Conservation (phyloP, 768 basidiomycete genomes). For the Pholiota molesta region DNA sequence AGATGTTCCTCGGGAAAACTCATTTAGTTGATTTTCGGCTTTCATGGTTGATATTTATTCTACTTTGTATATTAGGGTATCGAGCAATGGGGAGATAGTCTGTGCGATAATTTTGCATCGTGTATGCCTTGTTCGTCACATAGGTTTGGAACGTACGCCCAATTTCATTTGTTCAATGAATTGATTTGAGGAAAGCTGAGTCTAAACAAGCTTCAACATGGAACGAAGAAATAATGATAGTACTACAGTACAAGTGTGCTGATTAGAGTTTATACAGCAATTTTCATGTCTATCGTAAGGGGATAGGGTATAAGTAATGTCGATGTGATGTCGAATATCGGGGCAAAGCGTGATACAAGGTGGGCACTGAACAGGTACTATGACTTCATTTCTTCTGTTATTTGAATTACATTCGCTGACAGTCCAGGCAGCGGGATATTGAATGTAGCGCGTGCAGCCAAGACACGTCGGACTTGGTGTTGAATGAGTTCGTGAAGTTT, state of each 20-base stretch:
- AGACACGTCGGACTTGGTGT: conserved; percentile 72
- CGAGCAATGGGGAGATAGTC: neutral
- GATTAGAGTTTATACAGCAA: conserved; percentile 10
- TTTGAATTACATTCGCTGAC: conserved; percentile 33
- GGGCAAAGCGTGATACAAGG: conserved; percentile 7
- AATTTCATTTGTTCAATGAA: no score
- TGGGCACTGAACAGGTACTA: conserved; percentile 9
- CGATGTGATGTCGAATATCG: neutral
- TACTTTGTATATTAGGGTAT: neutral
- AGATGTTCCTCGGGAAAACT: neutral
- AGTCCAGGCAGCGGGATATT: conserved; percentile 71
- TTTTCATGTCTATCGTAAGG: conserved; percentile 9
- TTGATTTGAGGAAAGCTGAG: neutral
- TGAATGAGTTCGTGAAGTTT: conserved; percentile 96
- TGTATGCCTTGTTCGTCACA: no score
- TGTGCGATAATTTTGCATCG: neutral
- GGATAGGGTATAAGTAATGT: conserved; percentile 10
- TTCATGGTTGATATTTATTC: neutral
- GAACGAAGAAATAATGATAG: conserved; percentile 16
- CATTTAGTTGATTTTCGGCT: neutral
- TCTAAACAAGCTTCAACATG: neutral
- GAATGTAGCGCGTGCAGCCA: conserved; percentile 65
- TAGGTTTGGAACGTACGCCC: no score
- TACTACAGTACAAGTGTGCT: conserved; percentile 10
- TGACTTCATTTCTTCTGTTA: conserved; percentile 30